phyloP scores from a whole-genome alignment of 495 filamentous ascomycete genomes.

The Daldinia vernicosa region DNA sequence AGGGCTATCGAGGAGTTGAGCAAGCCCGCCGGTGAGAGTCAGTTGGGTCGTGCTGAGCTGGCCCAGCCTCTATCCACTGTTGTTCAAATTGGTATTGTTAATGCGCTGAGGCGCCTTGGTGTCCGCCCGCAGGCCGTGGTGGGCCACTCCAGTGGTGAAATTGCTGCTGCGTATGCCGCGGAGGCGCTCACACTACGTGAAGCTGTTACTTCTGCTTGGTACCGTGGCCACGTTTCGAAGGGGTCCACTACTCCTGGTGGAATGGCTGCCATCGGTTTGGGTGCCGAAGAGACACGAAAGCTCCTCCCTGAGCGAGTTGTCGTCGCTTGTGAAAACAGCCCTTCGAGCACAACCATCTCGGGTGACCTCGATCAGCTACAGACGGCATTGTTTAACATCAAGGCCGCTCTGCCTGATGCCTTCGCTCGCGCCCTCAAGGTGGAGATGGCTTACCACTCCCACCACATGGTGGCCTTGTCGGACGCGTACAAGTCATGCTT shows the following conservation, averaged over 20 bases:
- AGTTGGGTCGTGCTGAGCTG: conserved; percentile 32
- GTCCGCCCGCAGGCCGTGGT: conserved; percentile 50
- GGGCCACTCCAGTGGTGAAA: conserved; percentile 55
- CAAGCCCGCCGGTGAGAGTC: not conserved
- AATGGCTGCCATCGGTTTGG: conserved; percentile 50
- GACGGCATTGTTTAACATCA: not conserved
- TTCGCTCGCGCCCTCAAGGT: not conserved
- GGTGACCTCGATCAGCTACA: conserved; percentile 35
- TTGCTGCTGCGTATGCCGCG: conserved; percentile 51
- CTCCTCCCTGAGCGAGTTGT: not conserved
- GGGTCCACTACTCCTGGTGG: conserved; percentile 24
- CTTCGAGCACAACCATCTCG: conserved; percentile 46
- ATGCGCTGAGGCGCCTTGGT: conserved; percentile 55
- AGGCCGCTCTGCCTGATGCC: not conserved
- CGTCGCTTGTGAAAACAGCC: conserved; percentile 54
- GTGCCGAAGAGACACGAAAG: not conserved
- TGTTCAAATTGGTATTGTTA: conserved; percentile 58
- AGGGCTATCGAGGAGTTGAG: not conserved
- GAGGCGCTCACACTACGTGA: conserved; percentile 34
- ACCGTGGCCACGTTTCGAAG: conserved; percentile 34
- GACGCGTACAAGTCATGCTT: not conserved
- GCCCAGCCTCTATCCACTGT: conserved; percentile 54
- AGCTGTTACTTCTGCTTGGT: conserved; percentile 43
- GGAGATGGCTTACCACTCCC: conserved; percentile 1
- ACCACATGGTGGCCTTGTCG: not conserved